phyloP scores from a whole-genome alignment of 176 grass and related monocot species.

The Paspalum notatum region DNA sequence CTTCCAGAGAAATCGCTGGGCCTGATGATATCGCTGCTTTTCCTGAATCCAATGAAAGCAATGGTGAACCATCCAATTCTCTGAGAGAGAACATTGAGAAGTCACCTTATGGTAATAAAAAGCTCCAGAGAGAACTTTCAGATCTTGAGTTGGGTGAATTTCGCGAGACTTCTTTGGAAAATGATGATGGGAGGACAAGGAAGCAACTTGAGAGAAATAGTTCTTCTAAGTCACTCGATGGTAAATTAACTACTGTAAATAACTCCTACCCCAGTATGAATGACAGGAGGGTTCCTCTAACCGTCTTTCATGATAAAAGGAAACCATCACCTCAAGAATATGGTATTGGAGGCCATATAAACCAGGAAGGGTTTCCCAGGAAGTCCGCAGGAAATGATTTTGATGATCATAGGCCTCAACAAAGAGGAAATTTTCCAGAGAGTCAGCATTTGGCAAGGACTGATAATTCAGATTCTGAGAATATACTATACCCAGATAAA shows the following conservation, averaged over 20 bases:
- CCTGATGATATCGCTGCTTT: conserved; percentile 38
- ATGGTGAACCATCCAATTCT: conserved; percentile 46
- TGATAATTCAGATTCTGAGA: conserved; percentile 56
- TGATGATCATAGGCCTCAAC: conserved; percentile 53
- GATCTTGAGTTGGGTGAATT: conserved; percentile 97
- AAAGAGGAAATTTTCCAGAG: conserved; percentile 55
- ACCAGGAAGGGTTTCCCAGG: conserved; percentile 52
- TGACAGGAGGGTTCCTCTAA: conserved; percentile 50
- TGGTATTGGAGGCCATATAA: conserved; percentile 36
- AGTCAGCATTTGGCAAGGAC: conserved; percentile 53
- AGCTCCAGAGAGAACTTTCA: conserved; percentile 79
- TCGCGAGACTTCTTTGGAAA: conserved; percentile 63
- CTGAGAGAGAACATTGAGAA: conserved; percentile 59
- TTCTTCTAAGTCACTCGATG: conserved; percentile 77
- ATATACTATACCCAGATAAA: conserved; percentile 41
- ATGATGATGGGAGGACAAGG: conserved; percentile 56
- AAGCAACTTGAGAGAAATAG: conserved; percentile 85
- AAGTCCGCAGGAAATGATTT: conserved; percentile 50
- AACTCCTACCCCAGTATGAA: conserved; percentile 46
- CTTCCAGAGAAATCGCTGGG: conserved; percentile 37
- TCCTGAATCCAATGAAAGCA: conserved; percentile 55
- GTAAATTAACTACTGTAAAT: conserved; percentile 49
- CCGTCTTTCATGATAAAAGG: conserved; percentile 54
- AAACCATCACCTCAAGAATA: conserved; percentile 52
- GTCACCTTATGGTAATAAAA: conserved; percentile 53